Evolutionary conservation across 257 asterid species (phyloP), one percentile per base, ranked within the genome.

Genomic region (Nemophila menziesii): DNA sequence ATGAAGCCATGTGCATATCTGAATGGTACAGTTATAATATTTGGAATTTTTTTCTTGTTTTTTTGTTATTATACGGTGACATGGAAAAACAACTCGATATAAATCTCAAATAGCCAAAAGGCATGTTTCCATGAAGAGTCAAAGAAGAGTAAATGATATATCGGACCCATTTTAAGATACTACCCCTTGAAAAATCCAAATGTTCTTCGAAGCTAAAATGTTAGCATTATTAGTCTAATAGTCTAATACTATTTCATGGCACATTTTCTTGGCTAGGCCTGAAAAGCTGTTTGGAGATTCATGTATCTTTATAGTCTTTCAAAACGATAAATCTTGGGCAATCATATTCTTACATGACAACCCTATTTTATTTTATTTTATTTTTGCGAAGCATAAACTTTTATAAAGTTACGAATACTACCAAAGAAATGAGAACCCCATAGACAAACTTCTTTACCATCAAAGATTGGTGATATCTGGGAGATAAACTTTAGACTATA

Each of bases 31-130:
- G n/a, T n/a, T n/a, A n/a, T n/a, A n/a, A n/a, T n/a, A n/a, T n/a
- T n/a, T n/a, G n/a, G n/a, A n/a, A n/a, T n/a, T n/a, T n/a, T n/a
- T n/a, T n/a, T n/a, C n/a, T n/a, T n/a, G n/a, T n/a, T n/a, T n/a
- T n/a, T n/a, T n/a, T n/a, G n/a, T n/a, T n/a, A n/a, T n/a, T n/a
- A n/a, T n/a, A n/a, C n/a, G n/a, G n/a, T n/a, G 36, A 46, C 57
- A 46, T 33, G 23, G 16, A 39, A 21, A 42, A 44, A 24, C 52
- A 54, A 29, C 51, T 12, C 36, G 42, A 33, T 15, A 41, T 11
- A 49, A 24, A 56, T 56, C 36, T 58, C 60, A 43, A 33, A 48
- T 63, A 51, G 68, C 80, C 63, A 72, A 75, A 75, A 68, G 72
- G 51, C 61, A 54, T 43, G 16, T 34, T 65, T 62, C 52, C 29